Evolutionary conservation across 129 eudicot genomes (phyloP).

Genomic region (Artemisia argyi): DNA sequence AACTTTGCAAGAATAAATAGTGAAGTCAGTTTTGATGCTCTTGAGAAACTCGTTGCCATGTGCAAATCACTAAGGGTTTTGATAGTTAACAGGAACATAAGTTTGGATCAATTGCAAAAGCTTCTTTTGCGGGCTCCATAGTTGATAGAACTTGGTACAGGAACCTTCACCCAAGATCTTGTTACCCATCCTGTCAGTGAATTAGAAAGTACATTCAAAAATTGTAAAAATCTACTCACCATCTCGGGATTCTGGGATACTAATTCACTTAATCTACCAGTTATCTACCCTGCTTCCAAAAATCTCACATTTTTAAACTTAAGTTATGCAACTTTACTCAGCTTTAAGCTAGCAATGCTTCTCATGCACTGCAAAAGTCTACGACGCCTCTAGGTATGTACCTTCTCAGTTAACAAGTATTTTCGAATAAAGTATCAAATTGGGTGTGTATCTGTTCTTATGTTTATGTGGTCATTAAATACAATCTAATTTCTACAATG

Average conservation of each 20-base stretch:
- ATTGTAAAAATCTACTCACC: constrained; percentile 42
- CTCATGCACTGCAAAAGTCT: constrained; percentile 54
- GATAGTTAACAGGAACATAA: constrained; percentile 50
- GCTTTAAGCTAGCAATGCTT: constrained; percentile 49
- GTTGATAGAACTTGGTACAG: constrained; percentile 63
- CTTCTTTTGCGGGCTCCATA: constrained; percentile 58
- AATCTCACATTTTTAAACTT: constrained; percentile 54
- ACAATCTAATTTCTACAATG: neutral
- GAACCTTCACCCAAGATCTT: constrained; percentile 51
- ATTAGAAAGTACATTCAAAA: constrained; percentile 38
- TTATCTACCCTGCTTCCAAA: constrained; percentile 51
- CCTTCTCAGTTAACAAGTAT: neutral
- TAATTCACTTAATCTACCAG: constrained; percentile 40
- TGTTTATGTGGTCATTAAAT: neutral
- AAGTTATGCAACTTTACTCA: constrained; percentile 44
- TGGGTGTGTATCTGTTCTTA: neutral
- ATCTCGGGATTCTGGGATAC: constrained; percentile 76
- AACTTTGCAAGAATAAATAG: constrained; percentile 55
- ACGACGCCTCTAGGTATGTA: constrained; percentile 69
- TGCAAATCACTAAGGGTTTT: constrained; percentile 56
- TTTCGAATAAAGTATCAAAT: neutral
- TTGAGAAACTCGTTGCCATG: constrained; percentile 57
- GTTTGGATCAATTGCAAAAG: constrained; percentile 46
- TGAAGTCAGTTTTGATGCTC: constrained; percentile 59
- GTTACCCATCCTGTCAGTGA: constrained; percentile 32